Conservation (phyloP, 1,139 yeast species). For the Suhomyces anneliseae region DNA sequence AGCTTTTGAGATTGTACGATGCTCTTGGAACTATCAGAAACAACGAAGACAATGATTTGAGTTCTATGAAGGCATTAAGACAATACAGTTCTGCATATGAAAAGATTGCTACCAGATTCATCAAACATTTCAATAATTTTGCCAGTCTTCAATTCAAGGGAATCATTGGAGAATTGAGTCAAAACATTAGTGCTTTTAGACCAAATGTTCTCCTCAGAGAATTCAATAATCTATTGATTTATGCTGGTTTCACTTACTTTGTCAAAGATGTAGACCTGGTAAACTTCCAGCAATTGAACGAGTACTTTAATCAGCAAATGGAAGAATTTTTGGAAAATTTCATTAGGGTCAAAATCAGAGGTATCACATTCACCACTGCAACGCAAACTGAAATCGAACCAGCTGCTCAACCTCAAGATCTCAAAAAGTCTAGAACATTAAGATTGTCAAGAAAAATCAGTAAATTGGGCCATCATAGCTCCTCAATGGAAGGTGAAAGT, state of each 20-base stretch:
- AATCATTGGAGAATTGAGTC: slow-evolving; percentile 31
- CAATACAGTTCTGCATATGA: slow-evolving; percentile 69
- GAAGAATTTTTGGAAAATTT: slow-evolving; percentile 31
- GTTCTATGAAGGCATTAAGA: slow-evolving; percentile 70
- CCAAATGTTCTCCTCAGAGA: slow-evolving; percentile 29
- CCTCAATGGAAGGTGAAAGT: slow-evolving; percentile 2
- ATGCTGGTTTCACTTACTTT: slow-evolving; percentile 65
- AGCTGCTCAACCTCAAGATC: slow-evolving; percentile 12
- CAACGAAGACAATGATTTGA: slow-evolving; percentile 47
- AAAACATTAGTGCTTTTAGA: slow-evolving; percentile 24
- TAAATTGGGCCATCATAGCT: slow-evolving; percentile 12
- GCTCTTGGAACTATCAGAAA: slow-evolving; percentile 65
- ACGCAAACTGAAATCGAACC: slow-evolving; percentile 1
- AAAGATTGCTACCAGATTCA: slow-evolving; percentile 53
- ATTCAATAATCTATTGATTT: slow-evolving; percentile 48
- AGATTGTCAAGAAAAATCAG: slow-evolving; percentile 30
- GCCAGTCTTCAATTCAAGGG: slow-evolving; percentile 44
- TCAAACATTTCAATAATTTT: slow-evolving; percentile 47
- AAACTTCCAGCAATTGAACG: slow-evolving; percentile 28
- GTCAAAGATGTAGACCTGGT: slow-evolving; percentile 49
- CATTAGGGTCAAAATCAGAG: slow-evolving; percentile 24
- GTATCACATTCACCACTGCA: slow-evolving; percentile 19
- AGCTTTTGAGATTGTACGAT: slow-evolving; percentile 58
- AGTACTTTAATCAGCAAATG: slow-evolving; percentile 25
- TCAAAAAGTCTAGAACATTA: slow-evolving; percentile 34